phyloP scores from a whole-genome alignment of 2,329 filamentous ascomycete genomes.

The Calonectria pauciramosa region DNA sequence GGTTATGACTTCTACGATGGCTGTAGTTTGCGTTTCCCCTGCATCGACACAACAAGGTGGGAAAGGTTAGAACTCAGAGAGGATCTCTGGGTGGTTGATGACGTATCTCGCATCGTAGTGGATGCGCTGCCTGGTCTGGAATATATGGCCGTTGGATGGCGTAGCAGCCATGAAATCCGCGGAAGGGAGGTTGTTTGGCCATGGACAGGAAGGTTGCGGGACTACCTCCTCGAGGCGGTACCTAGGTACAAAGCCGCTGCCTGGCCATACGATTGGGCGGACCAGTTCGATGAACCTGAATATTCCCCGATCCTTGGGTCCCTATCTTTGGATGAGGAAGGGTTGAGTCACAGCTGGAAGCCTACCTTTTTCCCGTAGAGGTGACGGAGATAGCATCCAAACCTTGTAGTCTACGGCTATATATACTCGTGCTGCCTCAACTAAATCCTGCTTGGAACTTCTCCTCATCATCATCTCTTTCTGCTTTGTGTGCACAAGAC shows the following conservation, averaged over 20 bases:
- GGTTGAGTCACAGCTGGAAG: background rate
- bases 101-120: background rate
- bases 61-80: background rate
- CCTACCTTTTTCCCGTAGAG: background rate
- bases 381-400: background rate
- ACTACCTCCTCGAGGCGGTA: background rate
- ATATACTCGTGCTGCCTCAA: background rate
- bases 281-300: background rate
- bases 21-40: background rate
- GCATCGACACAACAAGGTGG: background rate
- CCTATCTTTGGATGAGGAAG: background rate
- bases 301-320: background rate
- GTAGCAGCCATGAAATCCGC: background rate
- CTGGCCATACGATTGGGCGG: no score
- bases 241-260: background rate
- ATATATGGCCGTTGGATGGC: background rate
- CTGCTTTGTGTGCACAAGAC: background rate
- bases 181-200: background rate
- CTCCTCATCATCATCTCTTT: background rate
- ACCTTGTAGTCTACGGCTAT: background rate
- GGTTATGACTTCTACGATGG: background rate
- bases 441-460: background rate
- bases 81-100: background rate
- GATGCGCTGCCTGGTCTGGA: background rate
- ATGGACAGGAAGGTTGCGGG: background rate